Evolutionary conservation across 306 rosid species (phyloP).

Genomic region (Quercus robur): DNA sequence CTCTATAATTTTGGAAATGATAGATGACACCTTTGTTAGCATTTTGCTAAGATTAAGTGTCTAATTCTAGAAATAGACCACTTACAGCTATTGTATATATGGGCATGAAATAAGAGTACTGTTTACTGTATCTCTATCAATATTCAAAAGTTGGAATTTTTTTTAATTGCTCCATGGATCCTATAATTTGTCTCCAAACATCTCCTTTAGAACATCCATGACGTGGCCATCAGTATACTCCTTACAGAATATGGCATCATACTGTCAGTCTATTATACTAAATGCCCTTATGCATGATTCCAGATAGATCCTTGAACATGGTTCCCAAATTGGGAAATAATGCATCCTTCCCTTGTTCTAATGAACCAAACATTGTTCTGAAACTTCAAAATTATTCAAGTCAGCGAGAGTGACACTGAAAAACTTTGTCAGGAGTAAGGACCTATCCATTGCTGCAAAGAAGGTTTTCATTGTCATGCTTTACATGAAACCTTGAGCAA

Average conservation of each 20-base stretch:
- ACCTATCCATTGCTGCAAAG: neutral
- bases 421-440: neutral
- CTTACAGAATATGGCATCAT: neutral
- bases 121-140: neutral
- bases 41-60: neutral
- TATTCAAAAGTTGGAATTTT: neutral
- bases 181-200: neutral
- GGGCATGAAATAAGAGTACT: neutral
- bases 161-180: neutral
- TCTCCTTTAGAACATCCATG: neutral
- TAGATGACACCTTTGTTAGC: neutral
- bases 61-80: neutral
- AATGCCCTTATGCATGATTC: neutral
- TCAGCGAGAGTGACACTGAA: neutral
- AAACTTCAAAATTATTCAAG: neutral
- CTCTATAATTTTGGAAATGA: neutral
- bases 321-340: neutral
- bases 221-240: neutral
- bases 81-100: neutral
- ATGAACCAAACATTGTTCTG: neutral
- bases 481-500: neutral
- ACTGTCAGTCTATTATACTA: neutral
- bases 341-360: neutral
- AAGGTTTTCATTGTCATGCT: neutral
- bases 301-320: neutral